Evolutionary conservation across 2,329 filamentous ascomycete genomes (phyloP), one percentile per base, ranked within the genome.

Genomic region (Colletotrichum coccodes): DNA sequence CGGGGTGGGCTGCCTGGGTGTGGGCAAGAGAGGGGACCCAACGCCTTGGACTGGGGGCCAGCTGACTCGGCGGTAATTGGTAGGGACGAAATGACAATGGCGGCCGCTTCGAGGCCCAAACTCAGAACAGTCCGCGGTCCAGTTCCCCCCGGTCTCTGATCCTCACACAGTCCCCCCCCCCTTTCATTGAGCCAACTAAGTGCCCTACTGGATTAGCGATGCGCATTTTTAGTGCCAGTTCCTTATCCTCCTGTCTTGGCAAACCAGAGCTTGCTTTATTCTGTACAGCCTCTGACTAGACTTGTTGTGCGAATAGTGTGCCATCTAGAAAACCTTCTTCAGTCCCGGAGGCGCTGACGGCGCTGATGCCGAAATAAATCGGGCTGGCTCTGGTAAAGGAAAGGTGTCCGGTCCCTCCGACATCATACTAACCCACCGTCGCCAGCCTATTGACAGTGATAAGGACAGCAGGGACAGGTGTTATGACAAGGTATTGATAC

Each of bases 41-140:
- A 59, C 50, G 63, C 67, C 67, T 70, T 44, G 67, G 67, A 70
- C 67, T 68, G 57, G 67, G 67, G 67, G 52, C 67, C 36, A 67
- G 67, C 57, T 62, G 67, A 70, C 63, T 70, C 57, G 66, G 62
- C 49, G 56, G 40, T 70, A 46, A 68, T 68, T 52, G 56, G 52
- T 38, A 67, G 63, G 30, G 52, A 67, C 44, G 49, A 68, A 54
- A 62, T 61, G 62, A 62, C 49, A 63, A 52, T 58, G 21, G 40
- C 34, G 34, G 49, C 60, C 28, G 62, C 49, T 50, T 40, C 44
- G 46, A 28, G 42, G 30, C 50, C 65, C 18, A 60, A 60, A 60
- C 57, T 30, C 57, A 60, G 56, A 58, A 47, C 26, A 21, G 30
- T 40, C 56, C 53, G 12, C 11, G 12, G 32, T 23, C 18, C 18